Evolutionary conservation across 2,329 filamentous ascomycete genomes (phyloP), one percentile per base, ranked within the genome.

Genomic region (Capronia epimyces): DNA sequence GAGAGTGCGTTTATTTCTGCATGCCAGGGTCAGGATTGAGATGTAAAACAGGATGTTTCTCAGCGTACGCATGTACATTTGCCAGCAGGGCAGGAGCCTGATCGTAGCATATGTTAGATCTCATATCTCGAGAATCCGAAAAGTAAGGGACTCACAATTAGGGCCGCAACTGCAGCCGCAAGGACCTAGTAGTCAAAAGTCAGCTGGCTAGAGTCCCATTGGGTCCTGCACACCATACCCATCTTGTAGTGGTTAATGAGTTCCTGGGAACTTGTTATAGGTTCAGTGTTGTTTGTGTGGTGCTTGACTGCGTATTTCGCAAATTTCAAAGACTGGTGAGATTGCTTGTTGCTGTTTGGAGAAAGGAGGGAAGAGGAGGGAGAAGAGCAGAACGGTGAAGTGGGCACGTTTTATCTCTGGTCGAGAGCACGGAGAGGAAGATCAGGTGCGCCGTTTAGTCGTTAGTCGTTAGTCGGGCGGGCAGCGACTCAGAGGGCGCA

Each of bases 91-190:
- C 58, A 60, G 8, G 39, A 37, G 43, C 53, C 52, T 10, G 12
- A 20, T 39, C 16, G 12, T 29, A 40, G 55, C 41, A 53, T 6
- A 18, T 18, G 16, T 37, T 13, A 37, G 34, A 5, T 20, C 8
- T 46, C 45, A 13, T 34, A 2, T 5, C 10, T 36, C 71, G 73
- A n/a, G 74, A 21, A 78, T 74, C 12, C 70, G 68, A 0, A 76
- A 1, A 78, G 77, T 4, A 76, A 71, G 1, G 66, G 60, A 1
- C 72, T 71, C 5, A 62, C 72, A 34, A 50, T 53, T 34, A 41
- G 52, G 46, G 43, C 58, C 56, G 31, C 56, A 59, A 46, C 49
- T 55, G 50, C 56, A 59, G 29, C 24, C 43, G 48, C 56, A 60
- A 40, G 57, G 57, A 57, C 55, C 57, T 59, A 40, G 40, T 46